phyloP scores from a whole-genome alignment of 78 protist genomes.

The Dictyostelium firmibasis region DNA sequence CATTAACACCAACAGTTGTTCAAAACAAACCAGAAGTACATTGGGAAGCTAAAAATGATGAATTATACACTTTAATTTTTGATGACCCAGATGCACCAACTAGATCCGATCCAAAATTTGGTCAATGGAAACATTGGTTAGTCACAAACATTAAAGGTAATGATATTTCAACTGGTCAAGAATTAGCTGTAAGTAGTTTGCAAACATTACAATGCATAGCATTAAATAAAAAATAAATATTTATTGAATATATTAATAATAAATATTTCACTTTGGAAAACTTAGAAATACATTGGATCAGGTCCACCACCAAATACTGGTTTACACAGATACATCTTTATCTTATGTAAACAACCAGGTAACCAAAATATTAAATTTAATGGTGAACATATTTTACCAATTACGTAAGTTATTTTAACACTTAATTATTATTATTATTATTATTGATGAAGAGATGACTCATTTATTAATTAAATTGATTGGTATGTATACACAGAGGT shows the following conservation, averaged over 20 bases:
- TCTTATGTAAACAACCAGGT: conserved; percentile 48
- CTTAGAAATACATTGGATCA: conserved; percentile 24
- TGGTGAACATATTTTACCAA: conserved; percentile 29
- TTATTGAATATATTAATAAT: no score
- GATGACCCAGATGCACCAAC: conserved; percentile 74
- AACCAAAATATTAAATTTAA: neutral
- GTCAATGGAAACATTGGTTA: conserved; percentile 54
- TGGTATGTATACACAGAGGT: neutral
- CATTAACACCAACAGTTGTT: conserved; percentile 10
- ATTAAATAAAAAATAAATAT: no score
- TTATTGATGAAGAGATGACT: no score
- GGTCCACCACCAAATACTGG: conserved; percentile 75
- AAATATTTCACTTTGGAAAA: no score
- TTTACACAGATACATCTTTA: conserved; percentile 29
- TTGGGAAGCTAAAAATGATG: conserved; percentile 16
- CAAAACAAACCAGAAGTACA: conserved; percentile 36
- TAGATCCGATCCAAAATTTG: conserved; percentile 30
- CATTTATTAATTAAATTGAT: neutral
- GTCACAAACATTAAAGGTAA: conserved; percentile 51
- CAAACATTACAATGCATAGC: no score
- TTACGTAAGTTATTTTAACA: neutral
- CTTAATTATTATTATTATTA: neutral
- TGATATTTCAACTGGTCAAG: conserved; percentile 9
- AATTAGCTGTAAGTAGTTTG: neutral
- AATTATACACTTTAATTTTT: conserved; percentile 21